Base-by-base conservation (phyloP, 2,329 filamentous ascomycete species). In the Claviceps maximensis region DNA sequence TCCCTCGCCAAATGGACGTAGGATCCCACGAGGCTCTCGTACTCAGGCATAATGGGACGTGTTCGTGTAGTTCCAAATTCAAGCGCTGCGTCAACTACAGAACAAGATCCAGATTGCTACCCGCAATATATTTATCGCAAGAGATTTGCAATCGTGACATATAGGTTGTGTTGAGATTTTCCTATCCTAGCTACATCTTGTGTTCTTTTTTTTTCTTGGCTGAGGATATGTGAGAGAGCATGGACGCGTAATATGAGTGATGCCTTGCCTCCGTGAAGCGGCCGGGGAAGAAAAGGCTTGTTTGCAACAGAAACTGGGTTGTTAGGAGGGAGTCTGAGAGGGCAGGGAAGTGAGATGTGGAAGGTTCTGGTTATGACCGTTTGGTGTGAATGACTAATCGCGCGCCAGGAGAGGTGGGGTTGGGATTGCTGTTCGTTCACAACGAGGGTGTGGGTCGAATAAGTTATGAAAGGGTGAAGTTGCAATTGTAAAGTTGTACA, bases 321-420 rank as follows among this genome's bases (percentile, higher is more conserved):
- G 47, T 33, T 48, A 23, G 15, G 8, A n/a, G n/a, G 3, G 25
- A 41, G 15, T 21, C n/a, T 2, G 19, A 8, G 40, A 7, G 45
- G n/a, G 23, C 10, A 27, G 42, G 9, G 21, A 21, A 45, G 42
- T 15, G 23, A 15, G 44, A 72, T 69, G 4, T 82, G 66, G 8
- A 86, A 67, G 2, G 79, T 79, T 0, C 77, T 71, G 29, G 78
- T 74, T 65, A 87, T 84, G 1, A 72, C 12, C 17, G 8, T n/a
- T n/a, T 17, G 36, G 36, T 69, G 1, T 85, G 74, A 64, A 87
- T 87, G 21, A 84, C 85, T 49, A 82, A 74, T 38, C 49, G 13
- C 17, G n/a, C 0, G 33, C 13, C 5, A 15, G 33, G 12, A 8
- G 44, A 29, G 23, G 44, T 10, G 13, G 15, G 44, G 13, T 17